Percentiles rank a stretch among this genome's conserved stretches.
Conservation (phyloP, 129 eudicot species). For the Deinandra increscens region DNA sequence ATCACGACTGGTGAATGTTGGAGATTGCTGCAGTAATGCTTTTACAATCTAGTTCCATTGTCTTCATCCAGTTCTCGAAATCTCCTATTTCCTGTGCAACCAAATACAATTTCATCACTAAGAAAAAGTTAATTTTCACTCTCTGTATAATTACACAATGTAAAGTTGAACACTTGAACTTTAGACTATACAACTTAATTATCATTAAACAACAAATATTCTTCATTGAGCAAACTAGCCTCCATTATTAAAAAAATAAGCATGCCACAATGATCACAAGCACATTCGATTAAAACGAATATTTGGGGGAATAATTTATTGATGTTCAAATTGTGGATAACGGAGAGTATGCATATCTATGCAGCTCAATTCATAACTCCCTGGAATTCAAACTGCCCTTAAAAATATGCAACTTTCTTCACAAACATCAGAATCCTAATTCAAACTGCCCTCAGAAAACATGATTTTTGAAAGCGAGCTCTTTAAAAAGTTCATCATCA, state of each 20-base stretch:
- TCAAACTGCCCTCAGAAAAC: neutral
- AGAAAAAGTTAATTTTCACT: neutral
- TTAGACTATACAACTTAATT: neutral
- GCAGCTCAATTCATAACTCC: neutral
- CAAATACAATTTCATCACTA: slow-evolving; percentile 4
- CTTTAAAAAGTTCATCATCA: neutral
- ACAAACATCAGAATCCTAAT: neutral
- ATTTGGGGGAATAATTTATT: neutral
- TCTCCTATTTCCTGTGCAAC: slow-evolving; percentile 84
- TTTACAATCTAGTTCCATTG: slow-evolving; percentile 94
- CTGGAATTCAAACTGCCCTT: neutral
- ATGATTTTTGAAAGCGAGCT: neutral
- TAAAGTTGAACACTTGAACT: neutral
- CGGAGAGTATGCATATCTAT: neutral
- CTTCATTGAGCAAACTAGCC: neutral
- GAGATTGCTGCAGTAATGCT: slow-evolving; percentile 76
- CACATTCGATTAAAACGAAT: neutral
- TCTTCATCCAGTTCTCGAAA: slow-evolving; percentile 99
- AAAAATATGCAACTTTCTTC: slow-evolving; percentile 3
- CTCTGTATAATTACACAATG: neutral
- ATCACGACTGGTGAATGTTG: slow-evolving; percentile 71
- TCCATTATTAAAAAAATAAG: neutral
- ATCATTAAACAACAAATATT: neutral
- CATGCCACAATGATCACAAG: slow-evolving; percentile 1
- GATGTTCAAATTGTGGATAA: neutral